Evolutionary conservation across 2,329 filamentous ascomycete genomes (phyloP).

Genomic region (Albifimbria verrucaria): DNA sequence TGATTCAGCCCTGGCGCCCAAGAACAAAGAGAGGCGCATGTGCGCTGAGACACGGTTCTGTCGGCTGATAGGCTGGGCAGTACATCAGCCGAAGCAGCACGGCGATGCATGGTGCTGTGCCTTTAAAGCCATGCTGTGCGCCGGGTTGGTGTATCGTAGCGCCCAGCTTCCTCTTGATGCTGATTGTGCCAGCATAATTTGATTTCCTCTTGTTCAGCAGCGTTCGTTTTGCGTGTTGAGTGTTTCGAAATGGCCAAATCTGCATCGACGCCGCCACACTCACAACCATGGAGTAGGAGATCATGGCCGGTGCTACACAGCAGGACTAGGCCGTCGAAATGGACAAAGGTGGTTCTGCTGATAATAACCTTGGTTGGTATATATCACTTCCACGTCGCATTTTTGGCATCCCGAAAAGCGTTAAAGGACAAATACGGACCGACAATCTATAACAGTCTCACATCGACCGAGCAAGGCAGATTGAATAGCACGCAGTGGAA

Average conservation of each 20-base stretch:
- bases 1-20: not conserved
- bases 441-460: constrained; percentile 11
- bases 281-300: constrained; percentile 1
- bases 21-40: too few relatives aligned
- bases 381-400: constrained; percentile 7
- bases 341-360: not conserved
- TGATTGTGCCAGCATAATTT: too few relatives aligned
- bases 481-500: constrained; percentile 10
- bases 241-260: not conserved
- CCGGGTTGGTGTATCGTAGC: too few relatives aligned
- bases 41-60: not conserved
- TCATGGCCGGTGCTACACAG: constrained; percentile 6
- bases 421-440: constrained; percentile 18
- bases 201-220: not conserved
- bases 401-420: constrained; percentile 7
- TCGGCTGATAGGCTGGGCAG: not conserved
- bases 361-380: constrained; percentile 7
- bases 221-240: not conserved
- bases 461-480: constrained; percentile 1
- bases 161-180: too few relatives aligned
- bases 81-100: too few relatives aligned
- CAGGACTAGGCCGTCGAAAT: constrained; percentile 3
- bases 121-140: not conserved
- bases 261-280: not conserved
- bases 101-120: too few relatives aligned